Evolutionary conservation across 306 rosid species (phyloP).

Genomic region (Glycine soja): DNA sequence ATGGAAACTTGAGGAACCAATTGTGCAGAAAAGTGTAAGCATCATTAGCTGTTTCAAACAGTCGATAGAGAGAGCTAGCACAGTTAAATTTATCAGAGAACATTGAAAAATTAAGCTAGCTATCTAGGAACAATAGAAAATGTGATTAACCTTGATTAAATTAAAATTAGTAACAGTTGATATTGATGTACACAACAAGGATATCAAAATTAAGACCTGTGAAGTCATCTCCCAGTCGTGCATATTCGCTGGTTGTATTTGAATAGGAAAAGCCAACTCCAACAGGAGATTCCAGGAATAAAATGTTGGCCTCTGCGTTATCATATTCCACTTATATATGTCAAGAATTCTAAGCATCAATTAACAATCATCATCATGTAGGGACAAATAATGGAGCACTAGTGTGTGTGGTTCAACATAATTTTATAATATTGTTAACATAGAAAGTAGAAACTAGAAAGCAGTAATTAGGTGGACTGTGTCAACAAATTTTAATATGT

Average conservation of each 20-base stretch:
- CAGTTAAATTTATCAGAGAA: too few relatives aligned
- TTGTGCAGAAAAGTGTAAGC: slow-evolving; percentile 77
- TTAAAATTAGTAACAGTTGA: not conserved
- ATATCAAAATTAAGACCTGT: slow-evolving; percentile 58
- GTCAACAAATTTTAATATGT: not conserved
- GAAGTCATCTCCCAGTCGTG: slow-evolving; percentile 70
- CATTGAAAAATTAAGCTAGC: too few relatives aligned
- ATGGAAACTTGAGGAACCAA: slow-evolving; percentile 88
- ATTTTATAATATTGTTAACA: slow-evolving; percentile 6
- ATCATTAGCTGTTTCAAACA: slow-evolving; percentile 69
- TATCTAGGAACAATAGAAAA: too few relatives aligned
- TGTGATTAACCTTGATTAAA: not conserved
- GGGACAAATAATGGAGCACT: slow-evolving; percentile 44
- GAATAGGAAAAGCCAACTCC: slow-evolving; percentile 95
- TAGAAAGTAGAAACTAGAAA: slow-evolving; percentile 6
- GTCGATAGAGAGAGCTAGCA: not conserved
- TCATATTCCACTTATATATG: slow-evolving; percentile 37
- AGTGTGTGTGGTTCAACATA: slow-evolving; percentile 21
- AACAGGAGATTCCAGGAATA: slow-evolving; percentile 90
- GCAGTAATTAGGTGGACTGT: not conserved
- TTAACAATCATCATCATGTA: slow-evolving; percentile 16
- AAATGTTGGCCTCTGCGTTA: slow-evolving; percentile 85
- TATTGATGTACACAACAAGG: not conserved
- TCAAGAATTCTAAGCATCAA: slow-evolving; percentile 37
- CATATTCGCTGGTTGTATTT: slow-evolving; percentile 73